Base-by-base conservation (phyloP, 768 basidiomycete genomes). In the Lyophyllum atratum region DNA sequence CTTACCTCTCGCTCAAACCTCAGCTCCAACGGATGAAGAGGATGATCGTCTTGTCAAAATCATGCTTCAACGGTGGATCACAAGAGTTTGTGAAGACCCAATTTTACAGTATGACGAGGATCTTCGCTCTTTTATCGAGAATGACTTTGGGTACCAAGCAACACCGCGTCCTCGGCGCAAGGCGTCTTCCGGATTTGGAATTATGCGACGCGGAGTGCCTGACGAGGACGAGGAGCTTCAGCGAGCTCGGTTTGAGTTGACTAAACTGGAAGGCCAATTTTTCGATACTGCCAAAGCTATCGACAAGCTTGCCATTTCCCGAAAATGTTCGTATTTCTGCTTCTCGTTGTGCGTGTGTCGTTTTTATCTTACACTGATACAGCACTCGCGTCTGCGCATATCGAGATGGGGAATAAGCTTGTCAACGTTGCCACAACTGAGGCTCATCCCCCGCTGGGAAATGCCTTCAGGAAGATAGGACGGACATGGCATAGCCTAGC, bases 11-110 rank as follows among this genome's bases (percentile, higher is more conserved):
- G 85, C 95, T 0, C 93, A 96, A 63, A 98, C 95, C 0, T 98
- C 95, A 12, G 97, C 97, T 2, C 90, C 93, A 24, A 95, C 93
- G 12, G 97, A 98, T 67, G 97, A 98, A 74, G 97, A 98, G 73
- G 97, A 99, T 71, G 97, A 98, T 70, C 83, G 97, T 19, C 81
- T 99, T 2, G 93, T 99, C 29, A 90, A 90, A 69, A 90, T 95
- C 58, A 93, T 95, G 83, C 79, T 98, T 21, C 97, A 98, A 72
- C 79, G 92, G 59, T 99, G 97, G 96, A 82, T 97, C 52, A 87
- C 92, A 11, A 80, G 97, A 54, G 85, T 98, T 29, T 96, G 91
- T 74, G 94, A 95, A 68, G 94, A 98, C 69, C 86, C 87, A 1
- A 92, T 97, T 52, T 73, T 98, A 28, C 75, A 93, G 39, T 76